Evolutionary conservation across 2,329 filamentous ascomycete genomes (phyloP), one percentile per base, ranked within the genome.

Genomic region (Ascochyta clinopodiicola): DNA sequence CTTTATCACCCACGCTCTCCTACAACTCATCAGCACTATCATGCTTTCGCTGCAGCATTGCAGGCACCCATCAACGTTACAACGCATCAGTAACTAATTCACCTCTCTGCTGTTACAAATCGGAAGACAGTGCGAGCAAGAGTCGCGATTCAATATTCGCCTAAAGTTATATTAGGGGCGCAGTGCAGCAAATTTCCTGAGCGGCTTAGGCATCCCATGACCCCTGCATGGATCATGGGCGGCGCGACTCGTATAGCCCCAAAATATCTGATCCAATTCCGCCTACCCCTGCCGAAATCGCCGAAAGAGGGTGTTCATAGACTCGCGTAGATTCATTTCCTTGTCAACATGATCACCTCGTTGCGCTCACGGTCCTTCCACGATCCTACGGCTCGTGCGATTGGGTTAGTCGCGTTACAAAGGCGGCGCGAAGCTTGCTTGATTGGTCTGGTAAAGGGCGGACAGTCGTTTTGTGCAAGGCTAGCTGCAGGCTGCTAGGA

Each of bases 401-500:
- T 55, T 49, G 51, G 45, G 29, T 40, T 17, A 21, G 35, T 29
- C 9, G 39, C 40, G 35, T 36, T 42, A 49, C 45, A 55, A 49
- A 35, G 51, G 51, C 51, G 51, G 39, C 45, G 39, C 39, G 40
- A 43, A 44, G 45, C 40, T 45, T 55, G 27, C 51, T 36, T 29
- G 48, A 49, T 55, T 55, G 51, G 51, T 40, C 40, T 35, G n/a
- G 40, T 40, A 55, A 24, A 32, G 25, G 34, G 35, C 32, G 35
- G 21, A 55, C 40, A 49, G 37, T 48, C 55, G 42, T 36, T 48
- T 49, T 52, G 51, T 51, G 60, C 61, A 62, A 61, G 61, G 63
- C 64, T 64, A 61, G 47, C 52, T 53, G 47, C 38, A 36, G 46
- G 29, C 47, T 47, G 59, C 62, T 51, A 63, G 61, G 58, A 47